Percentiles rank a stretch among this genome's conserved stretches.
These are phyloP conservation scores for Mucor circinelloides DNA, from an alignment of 371 early-diverging fungal genomes.

Conservation along the genomic window DNA sequence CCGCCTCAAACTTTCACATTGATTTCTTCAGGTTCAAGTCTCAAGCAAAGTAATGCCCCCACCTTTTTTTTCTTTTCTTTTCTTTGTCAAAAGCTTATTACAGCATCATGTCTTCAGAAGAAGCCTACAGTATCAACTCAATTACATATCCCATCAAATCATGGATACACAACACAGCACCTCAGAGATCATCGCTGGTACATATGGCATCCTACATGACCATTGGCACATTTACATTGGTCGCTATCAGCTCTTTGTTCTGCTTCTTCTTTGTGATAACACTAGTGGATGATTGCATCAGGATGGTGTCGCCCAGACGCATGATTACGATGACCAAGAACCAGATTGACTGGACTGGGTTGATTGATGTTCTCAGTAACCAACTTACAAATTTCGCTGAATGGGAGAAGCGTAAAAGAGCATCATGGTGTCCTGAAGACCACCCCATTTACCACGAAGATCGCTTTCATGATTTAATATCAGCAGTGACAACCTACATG, in stretches of 20 bases:
- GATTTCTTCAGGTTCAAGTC: background rate
- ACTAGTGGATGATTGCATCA: constrained; percentile 32
- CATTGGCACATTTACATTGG: constrained; percentile 19
- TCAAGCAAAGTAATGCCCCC: background rate
- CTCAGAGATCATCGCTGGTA: constrained; percentile 4
- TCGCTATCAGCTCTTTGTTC: constrained; percentile 23
- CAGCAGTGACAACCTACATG: constrained; percentile 25
- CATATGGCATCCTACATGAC: constrained; percentile 21
- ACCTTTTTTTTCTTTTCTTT: constrained; percentile 2
- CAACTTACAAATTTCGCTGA: constrained; percentile 38
- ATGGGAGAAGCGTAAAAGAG: constrained; percentile 40
- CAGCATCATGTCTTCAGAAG: background rate
- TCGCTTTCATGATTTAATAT: constrained; percentile 30
- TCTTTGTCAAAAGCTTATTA: background rate
- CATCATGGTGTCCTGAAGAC: constrained; percentile 30
- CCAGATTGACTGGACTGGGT: constrained; percentile 27
- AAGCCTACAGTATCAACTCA: background rate
- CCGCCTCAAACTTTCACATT: background rate
- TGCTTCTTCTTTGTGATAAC: constrained; percentile 33
- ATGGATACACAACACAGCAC: background rate
- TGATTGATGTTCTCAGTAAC: constrained; percentile 21
- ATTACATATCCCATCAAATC: constrained; percentile 5
- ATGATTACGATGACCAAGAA: constrained; percentile 18
- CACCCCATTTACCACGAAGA: constrained; percentile 25
- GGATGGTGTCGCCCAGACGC: constrained; percentile 24